These are phyloP conservation scores for Ophiostoma montium DNA, from an alignment of 2,329 filamentous ascomycete species.

Conservation along the genomic window DNA sequence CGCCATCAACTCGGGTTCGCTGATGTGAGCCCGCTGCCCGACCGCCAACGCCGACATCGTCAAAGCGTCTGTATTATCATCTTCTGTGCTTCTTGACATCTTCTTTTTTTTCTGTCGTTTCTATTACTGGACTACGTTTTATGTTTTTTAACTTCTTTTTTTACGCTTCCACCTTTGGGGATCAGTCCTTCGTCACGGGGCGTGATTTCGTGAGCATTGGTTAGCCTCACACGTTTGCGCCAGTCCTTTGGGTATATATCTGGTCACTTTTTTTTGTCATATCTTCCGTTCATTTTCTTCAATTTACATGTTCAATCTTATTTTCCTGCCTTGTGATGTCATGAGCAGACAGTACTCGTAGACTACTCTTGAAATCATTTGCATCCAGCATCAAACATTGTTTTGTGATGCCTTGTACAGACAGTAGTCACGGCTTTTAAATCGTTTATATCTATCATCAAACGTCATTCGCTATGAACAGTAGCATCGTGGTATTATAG, in stretches of 20 bases:
- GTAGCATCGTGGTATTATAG: too few relatives aligned
- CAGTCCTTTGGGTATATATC: background rate
- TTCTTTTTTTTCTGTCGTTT: constrained; percentile 7
- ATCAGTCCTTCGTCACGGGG: constrained; percentile 11
- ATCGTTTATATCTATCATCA: too few relatives aligned
- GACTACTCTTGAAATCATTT: too few relatives aligned
- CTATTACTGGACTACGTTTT: constrained; percentile 6
- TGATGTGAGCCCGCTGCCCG: constrained; percentile 21
- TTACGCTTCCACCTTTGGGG: constrained; percentile 6
- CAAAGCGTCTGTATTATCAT: constrained; percentile 5
- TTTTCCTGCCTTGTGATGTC: background rate
- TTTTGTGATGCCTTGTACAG: too few relatives aligned
- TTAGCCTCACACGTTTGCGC: constrained; percentile 6
- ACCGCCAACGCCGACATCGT: background rate
- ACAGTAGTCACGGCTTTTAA: too few relatives aligned
- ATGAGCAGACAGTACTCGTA: too few relatives aligned
- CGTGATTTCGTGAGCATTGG: constrained; percentile 8
- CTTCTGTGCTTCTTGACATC: background rate
- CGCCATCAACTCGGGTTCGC: constrained; percentile 25
- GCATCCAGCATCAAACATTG: too few relatives aligned
- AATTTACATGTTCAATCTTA: background rate
- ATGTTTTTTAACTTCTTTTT: constrained; percentile 10
- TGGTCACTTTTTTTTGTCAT: background rate
- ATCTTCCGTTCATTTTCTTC: constrained; percentile 6
- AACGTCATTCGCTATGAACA: too few relatives aligned